phyloP scores from a whole-genome alignment of 2,329 filamentous ascomycete species.

The Ceratocystis papillata region DNA sequence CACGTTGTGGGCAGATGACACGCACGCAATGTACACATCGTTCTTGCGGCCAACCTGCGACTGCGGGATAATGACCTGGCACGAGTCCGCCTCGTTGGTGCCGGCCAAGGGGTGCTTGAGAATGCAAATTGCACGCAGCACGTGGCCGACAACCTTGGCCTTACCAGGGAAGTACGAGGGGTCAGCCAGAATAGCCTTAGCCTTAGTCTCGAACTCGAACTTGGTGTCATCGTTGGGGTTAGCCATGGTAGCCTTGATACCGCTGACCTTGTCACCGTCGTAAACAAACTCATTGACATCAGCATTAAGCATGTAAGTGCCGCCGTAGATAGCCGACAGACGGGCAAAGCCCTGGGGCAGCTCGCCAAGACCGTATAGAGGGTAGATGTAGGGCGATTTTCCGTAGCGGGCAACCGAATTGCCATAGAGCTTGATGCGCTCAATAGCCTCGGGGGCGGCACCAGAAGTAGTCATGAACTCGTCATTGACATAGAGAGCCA shows the following conservation, averaged over 20 bases:
- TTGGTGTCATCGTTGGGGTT: slow-evolving; percentile 54
- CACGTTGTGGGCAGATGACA: slow-evolving; percentile 92
- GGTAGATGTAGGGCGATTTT: slow-evolving; percentile 99
- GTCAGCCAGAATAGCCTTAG: slow-evolving; percentile 90
- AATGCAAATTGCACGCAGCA: slow-evolving; percentile 94
- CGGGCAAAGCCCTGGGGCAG: slow-evolving; percentile 95
- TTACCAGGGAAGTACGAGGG: slow-evolving; percentile 93
- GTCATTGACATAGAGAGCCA: slow-evolving; percentile 89
- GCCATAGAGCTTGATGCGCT: slow-evolving; percentile 89
- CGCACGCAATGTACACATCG: slow-evolving; percentile 93
- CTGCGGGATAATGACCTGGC: slow-evolving; percentile 94
- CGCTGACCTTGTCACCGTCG: slow-evolving; percentile 72
- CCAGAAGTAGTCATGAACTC: slow-evolving; percentile 67
- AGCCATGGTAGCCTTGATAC: slow-evolving; percentile 96
- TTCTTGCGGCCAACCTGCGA: slow-evolving; percentile 95
- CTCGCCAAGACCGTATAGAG: slow-evolving; percentile 91
- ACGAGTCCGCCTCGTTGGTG: slow-evolving; percentile 78
- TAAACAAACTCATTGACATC: slow-evolving; percentile 81
- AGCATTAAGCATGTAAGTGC: slow-evolving; percentile 99
- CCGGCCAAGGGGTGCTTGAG: slow-evolving; percentile 88
- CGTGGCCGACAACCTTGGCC: slow-evolving; percentile 74
- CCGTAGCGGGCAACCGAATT: slow-evolving; percentile 96
- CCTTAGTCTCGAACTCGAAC: slow-evolving; percentile 94
- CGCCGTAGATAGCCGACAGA: slow-evolving; percentile 94
- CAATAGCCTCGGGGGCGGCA: slow-evolving; percentile 69